These are phyloP conservation scores for Fusarium staphyleae DNA, from an alignment of 2,329 filamentous ascomycete genomes.

Conservation along the genomic window DNA sequence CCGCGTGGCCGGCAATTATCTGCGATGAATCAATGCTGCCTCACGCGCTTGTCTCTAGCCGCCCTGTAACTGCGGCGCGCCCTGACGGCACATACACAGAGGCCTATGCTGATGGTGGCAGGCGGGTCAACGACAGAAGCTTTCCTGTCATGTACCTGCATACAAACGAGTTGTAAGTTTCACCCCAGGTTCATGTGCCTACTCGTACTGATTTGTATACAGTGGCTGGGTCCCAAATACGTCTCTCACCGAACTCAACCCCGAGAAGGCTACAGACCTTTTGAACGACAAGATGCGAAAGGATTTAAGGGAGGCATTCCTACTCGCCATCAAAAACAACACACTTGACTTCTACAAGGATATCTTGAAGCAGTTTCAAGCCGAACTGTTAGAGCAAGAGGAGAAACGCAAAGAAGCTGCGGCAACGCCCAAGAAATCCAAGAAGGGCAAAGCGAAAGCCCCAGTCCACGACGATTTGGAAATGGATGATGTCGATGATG, in stretches of 20 bases:
- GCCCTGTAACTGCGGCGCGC: constrained; percentile 84
- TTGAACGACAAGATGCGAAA: constrained; percentile 82
- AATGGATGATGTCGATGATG: constrained; percentile 68
- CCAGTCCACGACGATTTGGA: constrained; percentile 63
- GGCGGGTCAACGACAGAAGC: constrained; percentile 82
- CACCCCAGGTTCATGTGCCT: neutral
- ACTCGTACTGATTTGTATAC: constrained; percentile 27
- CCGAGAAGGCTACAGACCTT: constrained; percentile 72
- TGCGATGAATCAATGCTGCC: constrained; percentile 96
- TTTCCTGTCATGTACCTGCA: constrained; percentile 95
- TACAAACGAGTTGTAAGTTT: constrained; percentile 95
- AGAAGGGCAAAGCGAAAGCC: constrained; percentile 58
- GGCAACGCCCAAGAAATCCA: constrained; percentile 51
- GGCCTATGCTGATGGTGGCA: constrained; percentile 86
- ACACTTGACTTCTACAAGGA: constrained; percentile 84
- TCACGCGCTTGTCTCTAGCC: constrained; percentile 73
- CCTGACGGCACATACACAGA: constrained; percentile 87
- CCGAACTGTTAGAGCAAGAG: constrained; percentile 66
- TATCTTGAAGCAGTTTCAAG: constrained; percentile 73
- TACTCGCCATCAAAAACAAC: constrained; percentile 79
- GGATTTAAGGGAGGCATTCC: constrained; percentile 78
- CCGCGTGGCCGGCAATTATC: constrained; percentile 92
- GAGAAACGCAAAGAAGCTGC: constrained; percentile 54
- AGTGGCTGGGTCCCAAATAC: constrained; percentile 94
- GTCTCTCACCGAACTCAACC: constrained; percentile 78